Percentiles rank a stretch among this genome's conserved stretches.
phyloP scores from a whole-genome alignment of 2,329 filamentous ascomycete genomes.

The Thelonectria rubi region DNA sequence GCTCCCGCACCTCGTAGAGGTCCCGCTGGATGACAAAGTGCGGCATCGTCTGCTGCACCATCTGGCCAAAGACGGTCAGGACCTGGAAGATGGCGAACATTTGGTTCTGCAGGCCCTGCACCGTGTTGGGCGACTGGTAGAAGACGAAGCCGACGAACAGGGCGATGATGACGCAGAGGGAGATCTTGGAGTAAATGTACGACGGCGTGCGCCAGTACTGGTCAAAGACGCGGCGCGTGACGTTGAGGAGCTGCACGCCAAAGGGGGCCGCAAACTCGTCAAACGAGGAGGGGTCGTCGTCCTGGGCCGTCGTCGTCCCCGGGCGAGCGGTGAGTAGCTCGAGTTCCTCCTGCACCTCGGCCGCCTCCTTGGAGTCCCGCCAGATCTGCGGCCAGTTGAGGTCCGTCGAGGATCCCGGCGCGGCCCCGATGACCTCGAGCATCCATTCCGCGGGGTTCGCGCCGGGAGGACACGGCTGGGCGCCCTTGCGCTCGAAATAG shows the following conservation, averaged over 20 bases:
- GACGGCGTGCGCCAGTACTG: conserved; percentile 57
- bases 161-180: conserved; percentile 32
- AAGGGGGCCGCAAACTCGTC: conserved; percentile 47
- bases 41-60: conserved; percentile 75
- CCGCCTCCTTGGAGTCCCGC: conserved; percentile 46
- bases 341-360: conserved; percentile 48
- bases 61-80: conserved; percentile 72
- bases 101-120: conserved; percentile 75
- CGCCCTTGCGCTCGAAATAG: conserved; percentile 72
- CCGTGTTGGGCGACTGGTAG: conserved; percentile 62
- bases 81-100: conserved; percentile 75
- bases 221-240: conserved; percentile 49
- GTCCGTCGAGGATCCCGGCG: conserved; percentile 58
- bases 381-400: conserved; percentile 51
- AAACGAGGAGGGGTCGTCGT: conserved; percentile 33
- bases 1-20: conserved; percentile 74
- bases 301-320: background rate
- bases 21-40: conserved; percentile 74
- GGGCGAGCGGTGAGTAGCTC: conserved; percentile 21
- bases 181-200: conserved; percentile 68
- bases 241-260: conserved; percentile 45
- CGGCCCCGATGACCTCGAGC: conserved; percentile 57
- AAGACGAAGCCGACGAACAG: conserved; percentile 70
- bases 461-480: conserved; percentile 58
- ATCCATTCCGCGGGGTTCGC: conserved; percentile 77